Evolutionary conservation across 768 basidiomycete species (phyloP).

Genomic region (Postia placenta): DNA sequence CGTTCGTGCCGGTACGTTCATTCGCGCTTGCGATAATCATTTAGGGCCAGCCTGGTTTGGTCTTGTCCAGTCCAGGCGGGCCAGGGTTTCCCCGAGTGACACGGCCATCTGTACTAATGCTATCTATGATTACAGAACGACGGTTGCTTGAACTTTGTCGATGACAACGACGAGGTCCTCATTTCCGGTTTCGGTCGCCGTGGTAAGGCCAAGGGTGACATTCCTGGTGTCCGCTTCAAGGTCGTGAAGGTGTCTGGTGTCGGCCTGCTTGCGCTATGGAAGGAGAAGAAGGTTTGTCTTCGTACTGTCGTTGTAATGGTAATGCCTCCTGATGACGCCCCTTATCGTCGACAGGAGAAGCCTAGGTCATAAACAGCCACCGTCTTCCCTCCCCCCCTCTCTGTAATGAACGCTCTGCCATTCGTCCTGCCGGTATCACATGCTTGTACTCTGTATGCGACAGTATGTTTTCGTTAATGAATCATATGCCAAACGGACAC

Average conservation of each 20-base stretch:
- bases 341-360: conserved; percentile 25
- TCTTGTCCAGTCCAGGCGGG: neutral
- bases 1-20: conserved; percentile 89
- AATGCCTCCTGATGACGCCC: neutral
- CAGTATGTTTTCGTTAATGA: conserved; percentile 6
- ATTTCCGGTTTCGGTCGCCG: conserved; percentile 99
- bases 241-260: conserved; percentile 99
- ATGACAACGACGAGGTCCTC: conserved; percentile 99
- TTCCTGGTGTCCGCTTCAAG: conserved; percentile 99
- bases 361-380: conserved; percentile 28
- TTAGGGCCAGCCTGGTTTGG: neutral
- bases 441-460: conserved; percentile 6
- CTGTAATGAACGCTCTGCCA: neutral
- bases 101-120: neutral
- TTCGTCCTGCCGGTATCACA: conserved; percentile 1
- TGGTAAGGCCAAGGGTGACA: conserved; percentile 99
- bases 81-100: conserved; percentile 2
- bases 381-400: conserved; percentile 1
- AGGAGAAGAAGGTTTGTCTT: conserved; percentile 84
- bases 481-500: conserved; percentile 5
- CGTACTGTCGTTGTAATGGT: neutral
- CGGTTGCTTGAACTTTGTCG: conserved; percentile 97
- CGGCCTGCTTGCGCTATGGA: conserved; percentile 96
- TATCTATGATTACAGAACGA: conserved; percentile 56
- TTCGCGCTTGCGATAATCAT: neutral